These are phyloP conservation scores for Boletus sp. DNA, from an alignment of 1,284 basidiomycete genomes.

Conservation along the genomic window DNA sequence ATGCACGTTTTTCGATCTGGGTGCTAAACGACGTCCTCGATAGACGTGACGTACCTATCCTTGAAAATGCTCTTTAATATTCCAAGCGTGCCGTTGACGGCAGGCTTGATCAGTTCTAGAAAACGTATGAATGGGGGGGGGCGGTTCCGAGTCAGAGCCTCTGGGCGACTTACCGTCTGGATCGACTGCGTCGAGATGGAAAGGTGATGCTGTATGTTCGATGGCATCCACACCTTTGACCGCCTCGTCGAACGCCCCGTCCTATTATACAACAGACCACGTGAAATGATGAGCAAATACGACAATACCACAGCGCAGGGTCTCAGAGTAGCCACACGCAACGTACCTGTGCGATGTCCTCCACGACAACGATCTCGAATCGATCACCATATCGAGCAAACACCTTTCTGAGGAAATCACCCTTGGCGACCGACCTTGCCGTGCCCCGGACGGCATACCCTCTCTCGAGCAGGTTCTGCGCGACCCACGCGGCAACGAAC, in stretches of 20 bases:
- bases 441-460: slow-evolving; percentile 47
- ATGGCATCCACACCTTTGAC: slow-evolving; percentile 61
- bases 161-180: slow-evolving; percentile 34
- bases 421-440: slow-evolving; percentile 41
- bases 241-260: slow-evolving; percentile 60
- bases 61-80: slow-evolving; percentile 47
- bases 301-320: no score
- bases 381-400: slow-evolving; percentile 41
- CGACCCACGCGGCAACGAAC: slow-evolving; percentile 38
- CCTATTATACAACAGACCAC: slow-evolving; percentile 31
- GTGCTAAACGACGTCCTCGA: not conserved
- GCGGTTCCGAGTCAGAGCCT: not conserved
- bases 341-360: slow-evolving; percentile 42
- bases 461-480: slow-evolving; percentile 31
- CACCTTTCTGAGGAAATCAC: slow-evolving; percentile 38
- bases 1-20: not conserved
- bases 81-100: slow-evolving; percentile 58
- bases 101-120: slow-evolving; percentile 55
- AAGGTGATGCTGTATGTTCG: slow-evolving; percentile 50
- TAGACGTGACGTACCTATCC: not conserved
- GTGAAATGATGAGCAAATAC: not conserved
- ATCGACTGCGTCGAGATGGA: slow-evolving; percentile 35
- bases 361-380: slow-evolving; percentile 44
- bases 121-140: not conserved
- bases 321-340: no score